Evolutionary conservation across 2,329 filamentous ascomycete genomes (phyloP).

Genomic region (Paecilomyces fulvus): DNA sequence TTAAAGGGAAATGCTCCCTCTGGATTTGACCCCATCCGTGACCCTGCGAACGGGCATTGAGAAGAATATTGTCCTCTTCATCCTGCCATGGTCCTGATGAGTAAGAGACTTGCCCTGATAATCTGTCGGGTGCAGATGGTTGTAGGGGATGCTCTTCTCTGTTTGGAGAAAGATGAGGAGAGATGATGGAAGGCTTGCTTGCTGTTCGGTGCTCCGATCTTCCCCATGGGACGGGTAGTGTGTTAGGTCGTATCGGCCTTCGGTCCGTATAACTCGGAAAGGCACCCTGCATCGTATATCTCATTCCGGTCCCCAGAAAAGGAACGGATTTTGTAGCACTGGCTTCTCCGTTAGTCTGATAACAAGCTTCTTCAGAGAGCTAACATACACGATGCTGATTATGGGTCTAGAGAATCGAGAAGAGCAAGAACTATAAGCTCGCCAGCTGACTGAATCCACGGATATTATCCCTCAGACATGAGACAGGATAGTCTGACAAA

Average conservation of each 20-base stretch:
- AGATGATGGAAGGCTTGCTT: neutral
- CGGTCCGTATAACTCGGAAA: neutral
- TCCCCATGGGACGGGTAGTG: neutral
- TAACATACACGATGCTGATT: neutral
- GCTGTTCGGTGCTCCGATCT: neutral
- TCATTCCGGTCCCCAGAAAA: neutral
- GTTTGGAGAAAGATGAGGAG: neutral
- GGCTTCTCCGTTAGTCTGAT: neutral
- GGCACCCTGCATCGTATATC: neutral
- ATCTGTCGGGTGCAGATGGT: neutral
- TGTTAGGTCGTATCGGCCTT: neutral
- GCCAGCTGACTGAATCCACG: neutral
- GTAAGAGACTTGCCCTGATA: constrained; percentile 2
- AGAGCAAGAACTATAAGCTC: neutral
- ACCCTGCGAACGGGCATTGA: constrained; percentile 62
- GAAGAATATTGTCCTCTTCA: constrained; percentile 64
- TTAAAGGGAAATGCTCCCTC: constrained; percentile 64
- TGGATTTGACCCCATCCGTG: constrained; percentile 81
- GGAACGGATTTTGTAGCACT: neutral
- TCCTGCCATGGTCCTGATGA: constrained; percentile 57
- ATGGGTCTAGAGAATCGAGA: neutral
- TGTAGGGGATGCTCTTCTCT: neutral
- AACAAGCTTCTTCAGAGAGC: neutral
- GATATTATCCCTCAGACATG: neutral
- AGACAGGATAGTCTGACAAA: neutral